Conservation (phyloP, 345 rosid species). For the Crucihimalaya himalaica region DNA sequence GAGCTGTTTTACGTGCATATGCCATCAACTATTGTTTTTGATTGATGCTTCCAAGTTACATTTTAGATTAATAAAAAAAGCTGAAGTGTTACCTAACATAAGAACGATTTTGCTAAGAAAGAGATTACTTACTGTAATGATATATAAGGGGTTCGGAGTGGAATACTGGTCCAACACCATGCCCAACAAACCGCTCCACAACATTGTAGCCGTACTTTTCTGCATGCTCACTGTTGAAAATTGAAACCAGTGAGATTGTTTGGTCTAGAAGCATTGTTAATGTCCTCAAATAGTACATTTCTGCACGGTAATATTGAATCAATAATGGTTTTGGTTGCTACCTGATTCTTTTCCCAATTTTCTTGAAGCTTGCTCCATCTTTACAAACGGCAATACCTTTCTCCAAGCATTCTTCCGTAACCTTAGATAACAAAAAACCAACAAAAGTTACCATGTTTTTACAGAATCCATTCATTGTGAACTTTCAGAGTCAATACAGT, state of each 20-base stretch:
- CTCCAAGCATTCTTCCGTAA: slow-evolving; percentile 90
- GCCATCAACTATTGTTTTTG: not conserved
- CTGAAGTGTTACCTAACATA: not conserved
- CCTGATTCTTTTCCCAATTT: slow-evolving; percentile 94
- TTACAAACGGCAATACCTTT: slow-evolving; percentile 88
- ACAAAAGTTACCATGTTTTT: not conserved
- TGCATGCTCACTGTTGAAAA: slow-evolving; percentile 72
- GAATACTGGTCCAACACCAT: slow-evolving; percentile 80
- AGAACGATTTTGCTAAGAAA: not conserved
- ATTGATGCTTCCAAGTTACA: slow-evolving; percentile 1
- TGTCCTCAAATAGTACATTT: not conserved
- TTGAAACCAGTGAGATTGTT: slow-evolving; percentile 8
- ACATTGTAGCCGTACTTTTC: slow-evolving; percentile 81
- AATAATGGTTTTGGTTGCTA: slow-evolving; percentile 31
- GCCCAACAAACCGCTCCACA: slow-evolving; percentile 96
- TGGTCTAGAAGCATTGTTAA: not conserved
- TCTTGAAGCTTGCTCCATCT: slow-evolving; percentile 89
- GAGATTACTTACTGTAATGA: slow-evolving; percentile 68
- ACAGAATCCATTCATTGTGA: not conserved
- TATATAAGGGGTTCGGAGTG: slow-evolving; percentile 84
- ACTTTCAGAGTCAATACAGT: not conserved
- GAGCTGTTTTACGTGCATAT: not conserved
- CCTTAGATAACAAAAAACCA: slow-evolving; percentile 45
- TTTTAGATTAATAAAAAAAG: not conserved
- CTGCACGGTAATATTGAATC: not conserved